phyloP scores from a whole-genome alignment of 331 rosid genomes.

The Pyracantha coccinea region DNA sequence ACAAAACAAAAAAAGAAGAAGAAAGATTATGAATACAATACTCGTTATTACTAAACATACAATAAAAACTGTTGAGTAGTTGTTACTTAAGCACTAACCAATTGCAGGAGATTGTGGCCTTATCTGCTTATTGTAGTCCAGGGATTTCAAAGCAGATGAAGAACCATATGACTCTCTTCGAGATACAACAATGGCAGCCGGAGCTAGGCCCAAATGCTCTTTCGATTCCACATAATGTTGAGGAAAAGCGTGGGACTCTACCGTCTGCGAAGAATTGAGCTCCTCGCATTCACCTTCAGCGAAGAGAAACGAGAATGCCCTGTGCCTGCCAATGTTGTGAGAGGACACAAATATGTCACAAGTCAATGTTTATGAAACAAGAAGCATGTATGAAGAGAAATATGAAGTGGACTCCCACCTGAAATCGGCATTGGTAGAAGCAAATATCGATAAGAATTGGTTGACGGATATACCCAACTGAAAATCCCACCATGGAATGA shows the following conservation, averaged over 20 bases:
- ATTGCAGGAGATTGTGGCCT: slow-evolving; percentile 55
- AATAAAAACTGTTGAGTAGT: background rate
- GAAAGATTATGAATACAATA: slow-evolving; percentile 9
- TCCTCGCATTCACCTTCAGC: slow-evolving; percentile 85
- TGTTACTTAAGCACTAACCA: slow-evolving; percentile 41
- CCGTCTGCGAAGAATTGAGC: slow-evolving; percentile 69
- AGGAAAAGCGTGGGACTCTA: slow-evolving; percentile 87
- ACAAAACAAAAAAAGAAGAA: too few relatives aligned
- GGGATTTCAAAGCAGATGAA: slow-evolving; percentile 53
- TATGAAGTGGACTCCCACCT: slow-evolving; percentile 31
- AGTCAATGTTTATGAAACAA: background rate
- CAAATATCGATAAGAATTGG: slow-evolving; percentile 80
- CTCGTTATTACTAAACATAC: background rate
- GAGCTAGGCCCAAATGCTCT: slow-evolving; percentile 75
- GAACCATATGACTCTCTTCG: slow-evolving; percentile 57
- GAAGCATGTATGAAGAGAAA: background rate
- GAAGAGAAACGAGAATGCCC: slow-evolving; percentile 81
- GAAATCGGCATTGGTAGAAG: slow-evolving; percentile 87
- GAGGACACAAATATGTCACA: slow-evolving; percentile 10
- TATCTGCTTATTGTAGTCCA: slow-evolving; percentile 59
- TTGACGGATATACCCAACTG: slow-evolving; percentile 91
- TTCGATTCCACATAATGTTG: slow-evolving; percentile 67
- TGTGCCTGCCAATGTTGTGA: slow-evolving; percentile 52
- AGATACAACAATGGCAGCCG: slow-evolving; percentile 76
- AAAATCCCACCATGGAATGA: slow-evolving; percentile 98